Percentiles rank a stretch among this genome's conserved stretches.
These are phyloP conservation scores for Arthrobotrys entomopaga DNA, from an alignment of 2,329 filamentous ascomycete species.

Conservation along the genomic window DNA sequence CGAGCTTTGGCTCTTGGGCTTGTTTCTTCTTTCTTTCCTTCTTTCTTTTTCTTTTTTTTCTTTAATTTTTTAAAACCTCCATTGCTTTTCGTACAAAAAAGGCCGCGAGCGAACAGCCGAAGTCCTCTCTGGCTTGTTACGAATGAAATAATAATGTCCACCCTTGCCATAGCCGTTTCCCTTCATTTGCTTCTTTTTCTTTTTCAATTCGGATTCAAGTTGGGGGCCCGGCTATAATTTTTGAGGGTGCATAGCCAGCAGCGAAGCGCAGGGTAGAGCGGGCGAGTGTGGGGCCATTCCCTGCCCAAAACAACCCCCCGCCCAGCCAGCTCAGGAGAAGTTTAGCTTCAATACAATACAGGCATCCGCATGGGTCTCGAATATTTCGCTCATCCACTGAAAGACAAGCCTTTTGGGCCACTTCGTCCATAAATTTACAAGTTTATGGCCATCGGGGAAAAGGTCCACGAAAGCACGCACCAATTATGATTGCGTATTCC, in stretches of 20 bases:
- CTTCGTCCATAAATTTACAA: neutral
- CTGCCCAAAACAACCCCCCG: constrained; percentile 43
- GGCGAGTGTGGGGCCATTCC: constrained; percentile 34
- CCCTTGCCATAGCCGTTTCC: constrained; percentile 26
- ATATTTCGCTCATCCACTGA: constrained; percentile 48
- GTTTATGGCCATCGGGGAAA: constrained; percentile 22
- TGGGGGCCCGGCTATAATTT: constrained; percentile 18
- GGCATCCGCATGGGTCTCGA: constrained; percentile 25
- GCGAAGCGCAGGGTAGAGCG: constrained; percentile 18
- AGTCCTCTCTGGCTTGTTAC: constrained; percentile 31
- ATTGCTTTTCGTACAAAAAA: constrained; percentile 37
- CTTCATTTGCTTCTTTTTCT: constrained; percentile 33
- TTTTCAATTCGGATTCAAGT: constrained; percentile 6
- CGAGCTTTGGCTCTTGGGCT: constrained; percentile 5
- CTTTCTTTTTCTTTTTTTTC: constrained; percentile 21
- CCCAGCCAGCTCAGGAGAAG: constrained; percentile 44
- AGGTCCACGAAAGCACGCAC: constrained; percentile 14
- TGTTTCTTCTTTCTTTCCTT: constrained; percentile 27
- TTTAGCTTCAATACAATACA: constrained; percentile 43
- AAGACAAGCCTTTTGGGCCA: neutral
- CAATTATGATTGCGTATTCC: constrained; percentile 16
- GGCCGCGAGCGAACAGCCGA: constrained; percentile 34
- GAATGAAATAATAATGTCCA: constrained; percentile 49
- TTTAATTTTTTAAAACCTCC: neutral
- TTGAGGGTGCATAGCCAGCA: neutral